These are phyloP conservation scores for Stentor roeselii DNA, from an alignment of 73 alveolate species.

Conservation along the genomic window DNA sequence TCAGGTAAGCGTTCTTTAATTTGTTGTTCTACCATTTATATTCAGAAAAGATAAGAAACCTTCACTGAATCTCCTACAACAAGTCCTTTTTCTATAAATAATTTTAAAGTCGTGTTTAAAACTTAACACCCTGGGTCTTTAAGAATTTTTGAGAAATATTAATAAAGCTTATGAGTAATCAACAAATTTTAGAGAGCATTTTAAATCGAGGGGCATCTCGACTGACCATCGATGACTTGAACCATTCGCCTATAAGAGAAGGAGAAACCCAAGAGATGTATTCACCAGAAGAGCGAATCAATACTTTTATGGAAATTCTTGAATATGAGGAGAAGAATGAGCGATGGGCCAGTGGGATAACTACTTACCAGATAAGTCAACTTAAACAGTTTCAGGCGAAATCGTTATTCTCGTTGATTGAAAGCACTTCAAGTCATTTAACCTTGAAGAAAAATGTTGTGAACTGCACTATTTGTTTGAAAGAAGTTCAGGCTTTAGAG, in stretches of 20 bases:
- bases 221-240: neutral
- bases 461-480: constrained; percentile 22
- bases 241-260: neutral
- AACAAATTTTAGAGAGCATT: neutral
- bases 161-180: too few species aligned
- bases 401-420: neutral
- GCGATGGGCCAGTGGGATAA: neutral
- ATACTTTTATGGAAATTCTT: neutral
- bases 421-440: neutral
- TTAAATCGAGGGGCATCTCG: neutral
- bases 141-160: too few species aligned
- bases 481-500: constrained; percentile 5
- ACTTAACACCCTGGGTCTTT: too few species aligned
- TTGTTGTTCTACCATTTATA: constrained; percentile 20
- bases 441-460: neutral
- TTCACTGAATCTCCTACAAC: too few species aligned
- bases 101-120: too few species aligned
- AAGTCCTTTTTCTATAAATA: too few species aligned
- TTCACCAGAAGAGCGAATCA: neutral
- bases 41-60: neutral
- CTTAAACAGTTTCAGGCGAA: neutral
- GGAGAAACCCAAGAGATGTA: neutral
- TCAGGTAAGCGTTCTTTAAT: neutral
- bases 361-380: neutral
- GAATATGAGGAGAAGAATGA: neutral